Base-by-base conservation (phyloP, 1,139 yeast species). In the Chernovozyma sophiae-reginae region DNA sequence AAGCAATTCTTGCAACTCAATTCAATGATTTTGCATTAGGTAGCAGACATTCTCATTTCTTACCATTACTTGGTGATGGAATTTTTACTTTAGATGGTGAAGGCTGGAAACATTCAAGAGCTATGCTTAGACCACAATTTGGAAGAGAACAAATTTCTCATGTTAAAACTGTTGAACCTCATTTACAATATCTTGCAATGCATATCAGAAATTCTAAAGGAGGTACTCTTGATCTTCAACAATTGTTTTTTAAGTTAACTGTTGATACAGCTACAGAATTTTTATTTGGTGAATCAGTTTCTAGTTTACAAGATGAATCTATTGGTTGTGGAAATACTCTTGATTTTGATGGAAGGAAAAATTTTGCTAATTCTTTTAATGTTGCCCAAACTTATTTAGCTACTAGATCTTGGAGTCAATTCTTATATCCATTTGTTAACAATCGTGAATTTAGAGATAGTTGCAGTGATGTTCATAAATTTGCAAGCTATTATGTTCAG, bases 91-190 rank as follows among this genome's bases (percentile, higher is more conserved):
- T 72, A 31, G 76, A 72, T 39, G 78, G 78, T 13, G 66, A 58
- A 25, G 76, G 73, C 2, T 76, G 81, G 81, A 70, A 72, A 46
- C 78, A 74, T 46, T 64, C 76, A 27, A 59, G 81, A 37, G 69
- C 76, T 3, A 55, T 77, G 65, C 64, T 77, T 49, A 62, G 81
- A 38, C 79, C 79, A 1, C 79, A 74, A 51, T 75, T 75, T 52
- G 65, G 72, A 20, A 62, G 77, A 39, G 77, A 74, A 46, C 76
- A 71, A 45, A 68, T 77, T 28, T 60, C 71, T 11, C 74, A 68
- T 40, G 62, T 74, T 16, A 59, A 60, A 37, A 45, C 65, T 6
- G 59, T 74, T 45, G 77, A 72, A 43, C 66, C 64, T 5, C 79
- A 74, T 44, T 46, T 72, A 12, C 68, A 67, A 44, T 51, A 52